Percentiles rank a stretch among this genome's conserved stretches.
Evolutionary conservation across 768 basidiomycete species (phyloP).

Genomic region (Tricholoma terreum): DNA sequence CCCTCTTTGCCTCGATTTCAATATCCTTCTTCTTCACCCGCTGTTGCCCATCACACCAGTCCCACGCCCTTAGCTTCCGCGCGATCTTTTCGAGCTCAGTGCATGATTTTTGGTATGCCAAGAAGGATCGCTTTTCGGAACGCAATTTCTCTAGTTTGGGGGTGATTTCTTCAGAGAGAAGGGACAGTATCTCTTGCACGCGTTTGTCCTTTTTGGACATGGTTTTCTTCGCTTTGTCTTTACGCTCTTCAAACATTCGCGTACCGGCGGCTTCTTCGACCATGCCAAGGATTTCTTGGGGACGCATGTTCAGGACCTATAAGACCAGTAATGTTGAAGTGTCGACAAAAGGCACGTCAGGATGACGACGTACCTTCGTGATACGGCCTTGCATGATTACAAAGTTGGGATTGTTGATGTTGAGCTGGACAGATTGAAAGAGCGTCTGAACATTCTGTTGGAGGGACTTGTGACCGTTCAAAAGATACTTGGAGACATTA

Average conservation of each 20-base stretch:
- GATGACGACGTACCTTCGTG: slow-evolving; percentile 68
- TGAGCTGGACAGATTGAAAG: slow-evolving; percentile 95
- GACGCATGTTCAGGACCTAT: slow-evolving; percentile 94
- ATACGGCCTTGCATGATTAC: slow-evolving; percentile 99
- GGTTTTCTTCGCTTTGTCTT: slow-evolving; percentile 93
- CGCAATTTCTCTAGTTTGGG: slow-evolving; percentile 93
- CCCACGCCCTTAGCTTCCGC: slow-evolving; percentile 80
- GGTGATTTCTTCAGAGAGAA: slow-evolving; percentile 86
- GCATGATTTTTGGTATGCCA: slow-evolving; percentile 87
- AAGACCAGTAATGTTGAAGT: background rate
- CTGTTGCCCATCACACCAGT: slow-evolving; percentile 69
- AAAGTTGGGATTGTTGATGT: slow-evolving; percentile 99
- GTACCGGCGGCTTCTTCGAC: slow-evolving; percentile 98
- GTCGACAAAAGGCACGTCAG: background rate
- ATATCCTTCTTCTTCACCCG: slow-evolving; percentile 52
- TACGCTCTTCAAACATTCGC: slow-evolving; percentile 98
- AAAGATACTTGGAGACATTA: slow-evolving; percentile 89
- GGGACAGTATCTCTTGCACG: slow-evolving; percentile 80
- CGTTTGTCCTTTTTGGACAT: slow-evolving; percentile 98
- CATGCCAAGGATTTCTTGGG: slow-evolving; percentile 96
- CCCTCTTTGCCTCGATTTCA: slow-evolving; percentile 50
- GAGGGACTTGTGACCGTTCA: slow-evolving; percentile 92
- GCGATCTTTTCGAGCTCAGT: slow-evolving; percentile 85
- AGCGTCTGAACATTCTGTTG: slow-evolving; percentile 84
- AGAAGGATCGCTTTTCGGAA: slow-evolving; percentile 80